Conservation (phyloP, 495 filamentous ascomycete species). For the Neurospora tetraspora region DNA sequence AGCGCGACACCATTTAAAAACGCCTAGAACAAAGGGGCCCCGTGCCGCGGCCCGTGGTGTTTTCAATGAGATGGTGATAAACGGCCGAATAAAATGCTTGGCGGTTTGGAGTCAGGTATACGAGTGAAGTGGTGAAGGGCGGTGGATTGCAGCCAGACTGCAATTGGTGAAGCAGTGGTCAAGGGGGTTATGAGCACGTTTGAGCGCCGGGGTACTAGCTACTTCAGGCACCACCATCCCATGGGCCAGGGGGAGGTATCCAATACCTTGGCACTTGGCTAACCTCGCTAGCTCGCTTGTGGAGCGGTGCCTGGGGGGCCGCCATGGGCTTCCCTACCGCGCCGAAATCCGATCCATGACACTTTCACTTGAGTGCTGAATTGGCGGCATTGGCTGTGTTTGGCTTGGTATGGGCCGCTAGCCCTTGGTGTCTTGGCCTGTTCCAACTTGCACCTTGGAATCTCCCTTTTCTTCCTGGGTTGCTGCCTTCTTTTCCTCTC, state of each 20-base stretch:
- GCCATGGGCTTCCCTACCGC: neutral
- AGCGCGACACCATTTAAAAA: neutral
- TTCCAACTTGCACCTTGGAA: neutral
- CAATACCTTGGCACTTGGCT: neutral
- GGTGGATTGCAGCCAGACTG: neutral
- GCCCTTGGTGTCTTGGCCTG: neutral
- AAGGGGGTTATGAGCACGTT: neutral
- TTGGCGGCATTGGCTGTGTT: neutral
- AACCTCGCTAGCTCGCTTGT: neutral
- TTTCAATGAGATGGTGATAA: neutral
- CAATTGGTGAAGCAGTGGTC: neutral
- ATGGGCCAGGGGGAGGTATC: neutral
- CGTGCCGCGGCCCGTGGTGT: neutral
- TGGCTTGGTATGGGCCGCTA: neutral
- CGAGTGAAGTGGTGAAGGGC: too few species aligned
- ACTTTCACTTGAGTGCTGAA: neutral
- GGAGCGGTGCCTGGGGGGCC: neutral
- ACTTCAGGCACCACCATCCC: neutral
- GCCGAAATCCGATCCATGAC: neutral
- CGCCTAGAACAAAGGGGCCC: neutral
- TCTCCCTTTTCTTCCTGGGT: neutral
- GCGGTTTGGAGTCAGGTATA: too few species aligned
- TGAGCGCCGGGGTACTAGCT: neutral
- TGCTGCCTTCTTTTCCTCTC: neutral
- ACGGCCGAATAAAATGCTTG: neutral